These are phyloP conservation scores for Gamsiella multidivaricata DNA, from an alignment of 192 early-diverging fungal species.

Conservation along the genomic window DNA sequence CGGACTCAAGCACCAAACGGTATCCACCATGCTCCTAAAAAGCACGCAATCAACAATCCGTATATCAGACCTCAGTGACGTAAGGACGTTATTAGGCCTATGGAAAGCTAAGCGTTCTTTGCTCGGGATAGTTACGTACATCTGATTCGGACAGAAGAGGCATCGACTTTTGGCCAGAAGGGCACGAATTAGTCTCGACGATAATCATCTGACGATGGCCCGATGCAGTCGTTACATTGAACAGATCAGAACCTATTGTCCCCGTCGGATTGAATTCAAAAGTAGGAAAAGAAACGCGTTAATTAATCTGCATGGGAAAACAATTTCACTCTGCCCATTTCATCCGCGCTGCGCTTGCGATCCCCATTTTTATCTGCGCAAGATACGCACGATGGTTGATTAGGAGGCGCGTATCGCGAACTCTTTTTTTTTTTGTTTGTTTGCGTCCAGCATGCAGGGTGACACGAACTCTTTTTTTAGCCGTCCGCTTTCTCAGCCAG, in stretches of 20 bases:
- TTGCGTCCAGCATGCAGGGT: not conserved
- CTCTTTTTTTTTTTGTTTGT: conserved; percentile 1
- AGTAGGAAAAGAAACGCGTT: conserved; percentile 1
- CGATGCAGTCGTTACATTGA: conserved; percentile 85
- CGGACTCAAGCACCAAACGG: conserved; percentile 80
- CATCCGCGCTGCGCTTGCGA: too few species aligned
- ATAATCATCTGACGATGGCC: conserved; percentile 94
- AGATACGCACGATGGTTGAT: too few species aligned
- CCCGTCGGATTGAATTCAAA: not conserved
- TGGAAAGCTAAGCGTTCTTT: not conserved
- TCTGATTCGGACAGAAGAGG: conserved; percentile 82
- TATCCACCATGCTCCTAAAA: conserved; percentile 78
- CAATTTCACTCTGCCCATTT: too few species aligned
- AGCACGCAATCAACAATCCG: not conserved
- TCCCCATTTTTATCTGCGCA: too few species aligned
- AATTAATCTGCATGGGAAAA: not conserved
- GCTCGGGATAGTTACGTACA: conserved; percentile 57
- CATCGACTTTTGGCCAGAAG: conserved; percentile 93
- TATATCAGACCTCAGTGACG: not conserved
- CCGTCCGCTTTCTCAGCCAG: too few species aligned
- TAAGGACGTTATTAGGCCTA: too few species aligned
- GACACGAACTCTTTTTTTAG: conserved; percentile 3
- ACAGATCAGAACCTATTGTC: conserved; percentile 80
- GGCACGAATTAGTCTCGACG: conserved; percentile 92
- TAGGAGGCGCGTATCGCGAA: too few species aligned